Base-by-base conservation (phyloP, 2,329 filamentous ascomycete species). In the Tolypocladium sp. region DNA sequence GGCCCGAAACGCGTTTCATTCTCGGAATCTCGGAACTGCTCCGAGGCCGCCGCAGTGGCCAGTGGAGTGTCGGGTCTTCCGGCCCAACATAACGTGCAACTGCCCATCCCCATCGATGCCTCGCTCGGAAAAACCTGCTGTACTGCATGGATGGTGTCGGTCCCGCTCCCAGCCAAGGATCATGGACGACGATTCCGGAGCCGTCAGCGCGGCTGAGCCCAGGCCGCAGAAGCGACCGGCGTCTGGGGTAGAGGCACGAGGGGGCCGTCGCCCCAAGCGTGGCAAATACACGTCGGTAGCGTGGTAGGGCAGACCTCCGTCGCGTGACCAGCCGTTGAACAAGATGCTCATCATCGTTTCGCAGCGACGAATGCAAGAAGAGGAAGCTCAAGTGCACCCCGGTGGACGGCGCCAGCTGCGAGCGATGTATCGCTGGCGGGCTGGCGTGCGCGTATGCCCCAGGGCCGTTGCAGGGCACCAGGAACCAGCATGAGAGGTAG, bases 351-450 rank as follows among this genome's bases (percentile, higher is more conserved):
- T 57, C 13, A 3, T 6, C 1, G 38, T 17, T 25, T 52, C 12
- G 38, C 71, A 63, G 71, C 35, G 69, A 76, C 56, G 73, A 76
- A 27, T 77, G 74, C 62, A 76, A 76, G 59, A 73, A 71, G 44
- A 63, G 72, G 35, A 76, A 76, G 59, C 71, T 76, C 58, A 77
- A 76, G 59, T 77, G 75, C 62, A 65, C 73, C 42, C 68, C 68
- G 1, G 60, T 61, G 0, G 63, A 64, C 5, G 63, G 69, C 33
- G 60, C 59, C 1, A 62, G 57, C 25, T 74, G 73, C 49, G 66
- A 72, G 60, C 60, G 72, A 54, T 74, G 73, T 35, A 62, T 67
- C 17, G 58, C 62, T 9, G 64, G 66, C 52, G 68, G 69, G 0
- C 57, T 68, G 17, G 57, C 56, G 0, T 73, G 71, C 44, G 63